Base-by-base conservation (phyloP, 2,329 filamentous ascomycete genomes). In the Pseudogymnoascus sp. region DNA sequence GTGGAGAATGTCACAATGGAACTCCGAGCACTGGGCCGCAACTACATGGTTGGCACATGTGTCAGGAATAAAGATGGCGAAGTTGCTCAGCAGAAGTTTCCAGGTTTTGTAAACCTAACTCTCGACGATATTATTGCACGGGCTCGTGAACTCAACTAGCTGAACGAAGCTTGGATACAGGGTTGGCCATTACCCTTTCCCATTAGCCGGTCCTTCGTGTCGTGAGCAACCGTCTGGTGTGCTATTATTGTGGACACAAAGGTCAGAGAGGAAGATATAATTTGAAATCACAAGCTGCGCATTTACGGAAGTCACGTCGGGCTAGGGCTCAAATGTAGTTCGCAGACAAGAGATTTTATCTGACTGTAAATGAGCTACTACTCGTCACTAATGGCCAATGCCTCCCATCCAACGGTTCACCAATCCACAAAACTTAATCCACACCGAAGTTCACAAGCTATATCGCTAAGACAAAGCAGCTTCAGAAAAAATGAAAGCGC, bases 21-120 rank as follows among this genome's bases (percentile, higher is more conserved):
- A 28, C 41, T 73, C 20, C 57, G 57, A 3, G 69, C 69, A 7
- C 57, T 72, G 2, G 71, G 70, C 3, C 35, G 18, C 9, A 62
- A 66, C 43, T 73, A 68, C 28, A 72, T 73, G 70, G 65, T 72
- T 57, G 69, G 63, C 35, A 67, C 63, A 28, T 66, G 68, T 8
- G 60, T 70, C 2, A 63, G 66, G 8, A 39, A 30, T 47, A 58
- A 58, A 39, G 18, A 39, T 4, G 25, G 57, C 5, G 28, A 33
- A 35, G 9, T 35, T 4, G 6, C n/a, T 18, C 47, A 33, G 47
- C 47, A 28, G 9, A 33, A 54, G 6, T 33, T 54, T 6, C 28
- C 47, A 1, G 47, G 28, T 20, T 54, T 54, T 33, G n/a, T 6
- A 5, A 54, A 35, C 11, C 16, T 54, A 54, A 12, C n/a, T 14